Evolutionary conservation across 176 grass and related monocot genomes (phyloP).

Genomic region (Stipa capillata): DNA sequence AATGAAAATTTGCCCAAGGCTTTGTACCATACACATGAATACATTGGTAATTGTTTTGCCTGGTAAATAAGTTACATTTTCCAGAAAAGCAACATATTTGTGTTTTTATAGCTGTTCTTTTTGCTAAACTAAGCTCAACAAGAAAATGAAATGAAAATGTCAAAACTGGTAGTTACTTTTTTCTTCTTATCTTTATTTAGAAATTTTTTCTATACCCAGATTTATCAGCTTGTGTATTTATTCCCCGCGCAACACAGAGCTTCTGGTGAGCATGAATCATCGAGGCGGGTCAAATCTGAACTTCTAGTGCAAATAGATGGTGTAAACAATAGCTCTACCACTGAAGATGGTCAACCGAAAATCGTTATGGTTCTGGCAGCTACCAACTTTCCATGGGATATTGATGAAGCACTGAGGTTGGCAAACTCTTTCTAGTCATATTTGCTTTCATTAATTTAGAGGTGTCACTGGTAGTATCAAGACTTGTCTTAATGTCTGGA

Average conservation of each 20-base stretch:
- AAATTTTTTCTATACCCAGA: neutral
- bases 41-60: neutral
- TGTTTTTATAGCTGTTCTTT: neutral
- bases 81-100: neutral
- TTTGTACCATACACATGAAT: conserved; percentile 2
- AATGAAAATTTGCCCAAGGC: neutral
- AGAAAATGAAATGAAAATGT: neutral
- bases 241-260: conserved; percentile 35
- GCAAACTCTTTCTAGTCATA: neutral
- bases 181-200: neutral
- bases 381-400: conserved; percentile 97
- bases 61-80: neutral
- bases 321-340: conserved; percentile 80
- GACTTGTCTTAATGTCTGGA: neutral
- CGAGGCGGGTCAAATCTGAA: conserved; percentile 98
- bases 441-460: conserved; percentile 18
- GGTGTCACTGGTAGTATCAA: neutral
- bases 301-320: conserved; percentile 97
- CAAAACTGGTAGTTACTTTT: neutral
- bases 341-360: conserved; percentile 85
- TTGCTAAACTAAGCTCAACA: neutral
- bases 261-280: conserved; percentile 98
- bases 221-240: conserved; percentile 13
- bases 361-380: conserved; percentile 97
- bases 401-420: conserved; percentile 95